Percentiles rank a stretch among this genome's conserved stretches.
phyloP scores from a whole-genome alignment of 75 land plant genomes.

The Chamaecyparis obtusa region DNA sequence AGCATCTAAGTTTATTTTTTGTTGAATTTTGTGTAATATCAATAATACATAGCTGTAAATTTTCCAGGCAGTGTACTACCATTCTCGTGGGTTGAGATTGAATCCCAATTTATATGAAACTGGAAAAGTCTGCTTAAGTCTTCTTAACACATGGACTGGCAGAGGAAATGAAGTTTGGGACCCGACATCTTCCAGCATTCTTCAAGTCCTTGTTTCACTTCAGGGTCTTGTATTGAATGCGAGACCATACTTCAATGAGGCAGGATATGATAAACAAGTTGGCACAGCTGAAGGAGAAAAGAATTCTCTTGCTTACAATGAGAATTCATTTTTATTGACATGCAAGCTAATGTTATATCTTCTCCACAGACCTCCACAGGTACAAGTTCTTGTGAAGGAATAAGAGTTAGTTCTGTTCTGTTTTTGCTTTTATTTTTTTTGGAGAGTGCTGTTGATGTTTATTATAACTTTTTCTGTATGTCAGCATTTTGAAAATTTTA shows the following conservation, averaged over 20 bases:
- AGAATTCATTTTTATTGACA: slow-evolving; percentile 65
- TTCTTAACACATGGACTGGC: slow-evolving; percentile 86
- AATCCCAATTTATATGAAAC: slow-evolving; percentile 92
- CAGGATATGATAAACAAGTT: slow-evolving; percentile 60
- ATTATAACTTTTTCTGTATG: neutral
- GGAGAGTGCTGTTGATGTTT: neutral
- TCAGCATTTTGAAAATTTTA: slow-evolving; percentile 85
- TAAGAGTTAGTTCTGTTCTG: neutral
- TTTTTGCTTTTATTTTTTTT: neutral
- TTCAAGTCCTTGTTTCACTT: slow-evolving; percentile 88
- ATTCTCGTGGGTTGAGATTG: slow-evolving; percentile 84
- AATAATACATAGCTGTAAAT: neutral
- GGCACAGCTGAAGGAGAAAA: slow-evolving; percentile 59
- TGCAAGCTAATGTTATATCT: slow-evolving; percentile 82
- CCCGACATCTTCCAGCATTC: slow-evolving; percentile 72
- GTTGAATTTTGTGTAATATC: neutral
- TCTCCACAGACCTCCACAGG: slow-evolving; percentile 72
- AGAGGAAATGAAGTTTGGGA: slow-evolving; percentile 63
- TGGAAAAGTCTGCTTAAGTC: slow-evolving; percentile 95
- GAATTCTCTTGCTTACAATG: slow-evolving; percentile 65
- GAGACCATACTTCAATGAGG: slow-evolving; percentile 91
- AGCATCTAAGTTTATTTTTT: neutral
- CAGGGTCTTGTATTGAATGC: slow-evolving; percentile 90
- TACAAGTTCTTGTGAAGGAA: slow-evolving; percentile 13
- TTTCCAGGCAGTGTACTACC: slow-evolving; percentile 64